Conservation (phyloP, 1,284 basidiomycete species). For the Cryptococcus jaspeensis region DNA sequence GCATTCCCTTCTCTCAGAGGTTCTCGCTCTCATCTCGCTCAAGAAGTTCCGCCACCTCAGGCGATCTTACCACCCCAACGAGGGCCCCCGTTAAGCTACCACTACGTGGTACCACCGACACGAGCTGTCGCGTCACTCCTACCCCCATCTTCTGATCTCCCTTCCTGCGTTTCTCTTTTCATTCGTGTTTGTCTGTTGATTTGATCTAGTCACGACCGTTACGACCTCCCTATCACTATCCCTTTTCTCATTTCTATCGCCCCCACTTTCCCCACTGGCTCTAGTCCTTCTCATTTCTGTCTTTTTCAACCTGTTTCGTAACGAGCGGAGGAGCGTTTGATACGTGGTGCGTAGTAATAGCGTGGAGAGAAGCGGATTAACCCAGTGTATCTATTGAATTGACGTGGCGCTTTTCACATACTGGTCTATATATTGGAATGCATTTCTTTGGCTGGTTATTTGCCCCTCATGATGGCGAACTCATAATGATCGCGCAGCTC, state of each 20-base stretch:
- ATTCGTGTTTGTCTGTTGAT: neutral
- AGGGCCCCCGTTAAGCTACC: conserved; percentile 28
- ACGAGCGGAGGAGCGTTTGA: too few species aligned
- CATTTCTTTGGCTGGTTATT: too few species aligned
- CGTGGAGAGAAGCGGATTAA: too few species aligned
- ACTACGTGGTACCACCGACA: neutral
- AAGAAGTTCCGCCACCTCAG: conserved; percentile 82
- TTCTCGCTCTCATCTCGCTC: conserved; percentile 77
- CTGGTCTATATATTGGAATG: too few species aligned
- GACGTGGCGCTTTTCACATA: too few species aligned
- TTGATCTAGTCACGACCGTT: neutral
- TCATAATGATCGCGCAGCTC: too few species aligned
- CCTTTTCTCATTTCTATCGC: neutral
- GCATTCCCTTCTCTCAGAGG: conserved; percentile 58
- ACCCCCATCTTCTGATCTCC: neutral
- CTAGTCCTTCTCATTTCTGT: too few species aligned
- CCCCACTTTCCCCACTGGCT: neutral
- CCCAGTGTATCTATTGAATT: too few species aligned
- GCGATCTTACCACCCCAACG: conserved; percentile 61
- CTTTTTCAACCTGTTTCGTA: too few species aligned
- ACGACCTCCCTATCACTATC: neutral
- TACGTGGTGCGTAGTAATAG: too few species aligned
- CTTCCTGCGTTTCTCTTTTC: neutral
- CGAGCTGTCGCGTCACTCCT: neutral
- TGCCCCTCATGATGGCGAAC: too few species aligned